Evolutionary conservation across 108 stramenopile species (phyloP).

Genomic region (Schizochytrium sp.): DNA sequence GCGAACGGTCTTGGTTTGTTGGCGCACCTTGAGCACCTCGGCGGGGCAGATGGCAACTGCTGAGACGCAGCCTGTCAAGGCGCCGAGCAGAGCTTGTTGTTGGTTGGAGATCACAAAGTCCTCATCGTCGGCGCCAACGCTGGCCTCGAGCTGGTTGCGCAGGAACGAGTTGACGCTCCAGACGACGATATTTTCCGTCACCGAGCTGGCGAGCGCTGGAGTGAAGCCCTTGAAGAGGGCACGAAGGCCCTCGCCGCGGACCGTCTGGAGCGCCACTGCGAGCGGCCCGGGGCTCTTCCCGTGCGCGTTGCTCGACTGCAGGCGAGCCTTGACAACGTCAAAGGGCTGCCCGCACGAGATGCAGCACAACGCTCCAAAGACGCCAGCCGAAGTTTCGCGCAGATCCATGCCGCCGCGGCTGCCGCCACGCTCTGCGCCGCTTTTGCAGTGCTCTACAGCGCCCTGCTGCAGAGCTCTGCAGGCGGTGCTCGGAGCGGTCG

Average conservation of each 20-base stretch:
- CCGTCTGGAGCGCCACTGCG: background rate
- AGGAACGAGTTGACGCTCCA: constrained; percentile 16
- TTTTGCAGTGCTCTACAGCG: too few relatives aligned
- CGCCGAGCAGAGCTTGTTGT: constrained; percentile 22
- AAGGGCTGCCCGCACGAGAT: constrained; percentile 4
- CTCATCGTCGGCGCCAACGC: background rate
- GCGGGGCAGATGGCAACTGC: constrained; percentile 22
- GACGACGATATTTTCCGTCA: constrained; percentile 24
- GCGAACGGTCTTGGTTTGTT: background rate
- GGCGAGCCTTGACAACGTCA: constrained; percentile 6
- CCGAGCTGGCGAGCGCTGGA: constrained; percentile 7
- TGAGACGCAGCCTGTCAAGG: background rate
- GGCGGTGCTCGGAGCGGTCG: too few relatives aligned
- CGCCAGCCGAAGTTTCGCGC: background rate
- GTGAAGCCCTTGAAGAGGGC: constrained; percentile 21
- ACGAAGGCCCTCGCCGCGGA: background rate
- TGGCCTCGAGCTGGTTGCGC: background rate
- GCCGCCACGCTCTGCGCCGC: too few relatives aligned
- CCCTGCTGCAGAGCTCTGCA: too few relatives aligned
- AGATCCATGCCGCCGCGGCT: background rate
- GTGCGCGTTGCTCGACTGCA: background rate
- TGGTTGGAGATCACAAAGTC: background rate
- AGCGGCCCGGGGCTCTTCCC: background rate
- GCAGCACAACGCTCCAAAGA: constrained; percentile 11
- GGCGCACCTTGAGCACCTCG: constrained; percentile 21